These are phyloP conservation scores for Penicillium simplicissimum DNA, from an alignment of 495 filamentous ascomycete genomes.

Conservation along the genomic window DNA sequence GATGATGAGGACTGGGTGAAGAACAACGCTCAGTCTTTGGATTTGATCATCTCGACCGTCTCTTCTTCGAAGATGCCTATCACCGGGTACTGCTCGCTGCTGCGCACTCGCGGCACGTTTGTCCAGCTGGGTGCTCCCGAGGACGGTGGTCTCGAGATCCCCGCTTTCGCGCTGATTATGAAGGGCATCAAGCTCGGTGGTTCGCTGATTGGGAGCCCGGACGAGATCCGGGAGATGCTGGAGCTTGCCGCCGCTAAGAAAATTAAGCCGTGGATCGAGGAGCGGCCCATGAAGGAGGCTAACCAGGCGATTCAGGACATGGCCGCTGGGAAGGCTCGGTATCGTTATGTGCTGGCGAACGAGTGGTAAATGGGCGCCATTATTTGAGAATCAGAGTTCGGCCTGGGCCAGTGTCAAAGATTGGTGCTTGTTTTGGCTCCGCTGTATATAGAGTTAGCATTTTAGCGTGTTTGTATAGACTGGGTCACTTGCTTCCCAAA, in stretches of 20 bases:
- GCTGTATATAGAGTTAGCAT: background rate
- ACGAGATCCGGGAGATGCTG: slow-evolving; percentile 80
- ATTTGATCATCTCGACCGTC: slow-evolving; percentile 80
- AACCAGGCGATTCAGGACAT: slow-evolving; percentile 72
- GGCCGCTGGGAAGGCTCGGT: slow-evolving; percentile 67
- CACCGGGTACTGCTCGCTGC: slow-evolving; percentile 63
- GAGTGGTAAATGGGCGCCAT: slow-evolving; percentile 25
- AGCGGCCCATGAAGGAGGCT: slow-evolving; percentile 70
- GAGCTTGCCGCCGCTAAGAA: slow-evolving; percentile 69
- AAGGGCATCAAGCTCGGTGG: slow-evolving; percentile 66
- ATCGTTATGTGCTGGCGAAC: slow-evolving; percentile 73
- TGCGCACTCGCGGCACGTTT: slow-evolving; percentile 68
- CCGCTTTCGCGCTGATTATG: slow-evolving; percentile 62
- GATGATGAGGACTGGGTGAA: slow-evolving; percentile 74
- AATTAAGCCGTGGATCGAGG: slow-evolving; percentile 71
- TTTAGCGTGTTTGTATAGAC: background rate
- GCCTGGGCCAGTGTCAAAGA: background rate
- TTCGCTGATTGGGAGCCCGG: slow-evolving; percentile 67
- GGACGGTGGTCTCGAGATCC: slow-evolving; percentile 61
- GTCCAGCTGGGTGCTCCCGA: slow-evolving; percentile 77
- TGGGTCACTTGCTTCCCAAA: background rate
- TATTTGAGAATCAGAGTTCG: background rate
- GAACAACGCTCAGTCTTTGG: slow-evolving; percentile 62
- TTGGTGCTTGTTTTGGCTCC: background rate
- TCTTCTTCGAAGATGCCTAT: slow-evolving; percentile 77